These are phyloP conservation scores for Lignosus rhinocerotis DNA, from an alignment of 1,284 basidiomycete species.

Conservation along the genomic window DNA sequence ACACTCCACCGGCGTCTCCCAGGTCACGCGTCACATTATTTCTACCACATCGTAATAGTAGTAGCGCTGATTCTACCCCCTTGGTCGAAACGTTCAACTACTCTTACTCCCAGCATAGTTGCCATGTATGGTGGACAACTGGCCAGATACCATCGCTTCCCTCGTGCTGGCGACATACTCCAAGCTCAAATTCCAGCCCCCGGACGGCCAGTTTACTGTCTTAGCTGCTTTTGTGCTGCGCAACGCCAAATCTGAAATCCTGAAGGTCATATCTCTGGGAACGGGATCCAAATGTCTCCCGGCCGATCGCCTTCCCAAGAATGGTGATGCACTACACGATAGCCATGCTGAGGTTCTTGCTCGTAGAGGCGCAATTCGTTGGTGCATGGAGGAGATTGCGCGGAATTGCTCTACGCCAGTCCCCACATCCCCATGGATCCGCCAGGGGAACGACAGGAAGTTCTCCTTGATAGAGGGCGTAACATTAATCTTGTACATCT, in stretches of 20 bases:
- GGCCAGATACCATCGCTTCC: slow-evolving; percentile 27
- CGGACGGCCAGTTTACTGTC: slow-evolving; percentile 55
- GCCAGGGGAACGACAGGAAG: slow-evolving; percentile 35
- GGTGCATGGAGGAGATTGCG: slow-evolving; percentile 73
- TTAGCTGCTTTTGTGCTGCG: slow-evolving; percentile 60
- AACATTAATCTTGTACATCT: slow-evolving; percentile 75
- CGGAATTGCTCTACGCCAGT: slow-evolving; percentile 29
- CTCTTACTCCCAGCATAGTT: neutral
- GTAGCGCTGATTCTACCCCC: neutral
- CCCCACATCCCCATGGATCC: slow-evolving; percentile 44
- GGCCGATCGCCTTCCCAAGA: slow-evolving; percentile 53
- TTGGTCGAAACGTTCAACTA: neutral
- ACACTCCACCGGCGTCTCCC: neutral
- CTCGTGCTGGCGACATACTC: slow-evolving; percentile 45
- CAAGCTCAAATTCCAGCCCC: slow-evolving; percentile 47
- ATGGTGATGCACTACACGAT: slow-evolving; percentile 88
- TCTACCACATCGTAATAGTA: neutral
- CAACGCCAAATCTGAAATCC: slow-evolving; percentile 1
- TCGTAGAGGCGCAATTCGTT: slow-evolving; percentile 76
- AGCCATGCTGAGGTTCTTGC: slow-evolving; percentile 91
- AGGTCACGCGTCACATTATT: slow-evolving; percentile 7
- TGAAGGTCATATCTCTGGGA: slow-evolving; percentile 68
- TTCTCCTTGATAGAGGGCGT: slow-evolving; percentile 56
- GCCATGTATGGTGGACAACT: slow-evolving; percentile 23
- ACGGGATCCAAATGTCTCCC: slow-evolving; percentile 91